Evolutionary conservation across 164 flowering plant genomes (phyloP), one percentile per base, ranked within the genome.

Genomic region (Vitis rotundifolia): DNA sequence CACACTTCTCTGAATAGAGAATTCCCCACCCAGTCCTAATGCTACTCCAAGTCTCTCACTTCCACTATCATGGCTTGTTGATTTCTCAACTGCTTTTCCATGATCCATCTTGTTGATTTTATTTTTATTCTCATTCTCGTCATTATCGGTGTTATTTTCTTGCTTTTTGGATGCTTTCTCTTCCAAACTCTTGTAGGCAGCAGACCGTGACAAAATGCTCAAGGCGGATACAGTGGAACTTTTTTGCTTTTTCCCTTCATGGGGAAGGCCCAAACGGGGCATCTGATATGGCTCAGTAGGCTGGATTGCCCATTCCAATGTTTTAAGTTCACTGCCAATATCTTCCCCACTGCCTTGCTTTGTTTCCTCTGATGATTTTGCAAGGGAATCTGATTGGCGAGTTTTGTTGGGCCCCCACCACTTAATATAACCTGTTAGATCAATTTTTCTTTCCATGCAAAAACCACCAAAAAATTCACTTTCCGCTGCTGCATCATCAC

Each of bases 261-360:
- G 77, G 11, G 80, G 59, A 8, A 75, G 55, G 28, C 98, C 99
- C 47, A 95, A 71, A 51, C 80, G 79, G 44, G 99, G 99, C 88
- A 93, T 84, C 77, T 92, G 88, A 76, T 92, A 95, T 49, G 99
- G 97, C 74, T 91, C 93, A n/a, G 97, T 88, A 48, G 84, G 88
- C 73, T 80, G 87, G 58, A 76, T 51, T 50, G 73, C 75, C 81
- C 80, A 77, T 73, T 87, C 97, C 44, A 82, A 68, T 72, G 85
- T 63, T 77, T 84, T 91, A n/a, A 89, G 87, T 76, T 92, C 99
- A 72, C 78, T 66, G 22, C 80, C 80, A 73, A 83, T 69, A 67
- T 89, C 92, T 75, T 90, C 97, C 14, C 78, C 53, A 68, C 71
- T 64, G 60, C 82, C 75, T 68, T 73, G 83, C 64, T 80, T 90